Percentiles rank a stretch among this genome's conserved stretches.
These are phyloP conservation scores for Gamsiella multidivaricata DNA, from an alignment of 192 early-diverging fungal genomes.

Conservation along the genomic window DNA sequence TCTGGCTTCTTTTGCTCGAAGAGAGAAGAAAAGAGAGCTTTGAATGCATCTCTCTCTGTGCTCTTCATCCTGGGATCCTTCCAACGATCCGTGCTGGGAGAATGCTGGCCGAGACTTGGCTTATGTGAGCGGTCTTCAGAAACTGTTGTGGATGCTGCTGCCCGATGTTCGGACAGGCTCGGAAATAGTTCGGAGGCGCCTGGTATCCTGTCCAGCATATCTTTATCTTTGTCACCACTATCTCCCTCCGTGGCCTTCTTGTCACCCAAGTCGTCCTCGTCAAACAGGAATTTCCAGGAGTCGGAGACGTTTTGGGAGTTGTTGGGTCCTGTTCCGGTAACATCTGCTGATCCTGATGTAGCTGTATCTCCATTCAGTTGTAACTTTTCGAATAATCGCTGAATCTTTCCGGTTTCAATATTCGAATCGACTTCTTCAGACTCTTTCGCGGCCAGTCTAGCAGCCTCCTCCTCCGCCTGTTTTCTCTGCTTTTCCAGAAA, in stretches of 20 bases:
- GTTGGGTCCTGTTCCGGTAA: neutral
- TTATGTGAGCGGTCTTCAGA: neutral
- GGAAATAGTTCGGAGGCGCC: conserved; percentile 36
- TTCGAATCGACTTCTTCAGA: conserved; percentile 9
- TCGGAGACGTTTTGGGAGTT: conserved; percentile 1
- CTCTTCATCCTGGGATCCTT: conserved; percentile 40
- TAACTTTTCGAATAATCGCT: conserved; percentile 34
- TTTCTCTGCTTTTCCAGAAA: conserved; percentile 13
- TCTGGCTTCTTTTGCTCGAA: conserved; percentile 40
- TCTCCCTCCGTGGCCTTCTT: neutral
- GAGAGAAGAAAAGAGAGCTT: conserved; percentile 40
- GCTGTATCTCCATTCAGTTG: conserved; percentile 1
- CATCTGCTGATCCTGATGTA: neutral
- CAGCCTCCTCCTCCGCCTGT: conserved; percentile 12
- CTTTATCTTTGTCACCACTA: neutral
- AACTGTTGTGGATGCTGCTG: neutral
- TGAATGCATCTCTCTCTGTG: conserved; percentile 39
- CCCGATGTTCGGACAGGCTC: conserved; percentile 19
- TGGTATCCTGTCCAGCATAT: conserved; percentile 44
- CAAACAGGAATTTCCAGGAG: conserved; percentile 50
- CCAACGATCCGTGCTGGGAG: conserved; percentile 16
- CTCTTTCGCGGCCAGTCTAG: neutral
- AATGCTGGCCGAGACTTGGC: too few species aligned
- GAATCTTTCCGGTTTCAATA: conserved; percentile 12
- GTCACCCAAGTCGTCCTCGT: conserved; percentile 40